These are phyloP conservation scores for Hypsizygus marmoreus DNA, from an alignment of 768 basidiomycete genomes.

Conservation along the genomic window DNA sequence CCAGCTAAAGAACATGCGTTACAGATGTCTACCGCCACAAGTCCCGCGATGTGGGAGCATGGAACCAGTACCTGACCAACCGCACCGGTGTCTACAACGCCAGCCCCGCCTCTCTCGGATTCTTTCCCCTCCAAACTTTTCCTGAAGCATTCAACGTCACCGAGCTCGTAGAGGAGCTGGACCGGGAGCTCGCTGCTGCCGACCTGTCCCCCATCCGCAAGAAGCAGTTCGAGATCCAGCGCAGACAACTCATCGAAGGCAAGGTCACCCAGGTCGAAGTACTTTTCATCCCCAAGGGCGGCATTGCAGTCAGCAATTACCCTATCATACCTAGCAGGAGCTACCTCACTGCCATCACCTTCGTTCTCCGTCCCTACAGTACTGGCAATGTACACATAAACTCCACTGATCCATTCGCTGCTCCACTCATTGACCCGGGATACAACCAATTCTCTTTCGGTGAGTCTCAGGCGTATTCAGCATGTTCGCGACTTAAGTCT, in stretches of 20 bases:
- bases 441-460: conserved; percentile 18
- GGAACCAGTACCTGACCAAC: conserved; percentile 13
- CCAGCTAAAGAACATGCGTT: not conserved
- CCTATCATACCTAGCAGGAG: conserved; percentile 13
- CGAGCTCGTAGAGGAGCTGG: conserved; percentile 11
- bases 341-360: conserved; percentile 18
- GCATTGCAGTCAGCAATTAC: conserved; percentile 12
- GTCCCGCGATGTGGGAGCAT: conserved; percentile 8
- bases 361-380: conserved; percentile 17
- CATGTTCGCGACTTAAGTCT: too few relatives aligned
- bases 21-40: conserved; percentile 17
- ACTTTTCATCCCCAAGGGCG: conserved; percentile 9
- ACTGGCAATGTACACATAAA: conserved; percentile 20
- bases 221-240: conserved; percentile 16
- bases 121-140: conserved; percentile 18
- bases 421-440: conserved; percentile 18
- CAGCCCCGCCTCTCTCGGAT: conserved; percentile 11
- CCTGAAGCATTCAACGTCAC: conserved; percentile 15
- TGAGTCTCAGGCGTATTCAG: too few relatives aligned
- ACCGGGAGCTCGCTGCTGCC: conserved; percentile 10
- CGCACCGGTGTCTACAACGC: conserved; percentile 12
- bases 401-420: conserved; percentile 18
- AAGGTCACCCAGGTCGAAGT: conserved; percentile 14
- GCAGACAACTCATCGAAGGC: conserved; percentile 14
- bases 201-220: conserved; percentile 12